These are phyloP conservation scores for Coemansia nantahalensis DNA, from an alignment of 192 early-diverging fungal genomes.

Conservation along the genomic window DNA sequence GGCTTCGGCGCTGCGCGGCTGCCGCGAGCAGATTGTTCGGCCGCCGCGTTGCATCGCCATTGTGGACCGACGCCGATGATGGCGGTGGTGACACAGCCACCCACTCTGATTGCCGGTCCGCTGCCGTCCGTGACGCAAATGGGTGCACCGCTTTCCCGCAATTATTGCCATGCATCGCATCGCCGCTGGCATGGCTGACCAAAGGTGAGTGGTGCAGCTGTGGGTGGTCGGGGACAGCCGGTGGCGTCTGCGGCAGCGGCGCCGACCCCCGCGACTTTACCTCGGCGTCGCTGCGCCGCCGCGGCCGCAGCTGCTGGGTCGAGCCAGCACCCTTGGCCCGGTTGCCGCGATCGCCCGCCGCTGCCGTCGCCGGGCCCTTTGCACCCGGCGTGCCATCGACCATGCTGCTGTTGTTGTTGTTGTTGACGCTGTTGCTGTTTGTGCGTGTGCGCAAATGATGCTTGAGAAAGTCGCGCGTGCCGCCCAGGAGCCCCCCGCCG, in stretches of 20 bases:
- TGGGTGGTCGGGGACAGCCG: constrained; percentile 18
- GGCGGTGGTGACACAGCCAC: constrained; percentile 15
- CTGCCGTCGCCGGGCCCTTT: no score
- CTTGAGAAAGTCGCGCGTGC: constrained; percentile 44
- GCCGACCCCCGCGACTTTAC: constrained; percentile 32
- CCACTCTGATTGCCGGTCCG: constrained; percentile 9
- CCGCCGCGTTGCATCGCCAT: constrained; percentile 4
- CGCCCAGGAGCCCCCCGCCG: no score
- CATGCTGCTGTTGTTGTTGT: not conserved
- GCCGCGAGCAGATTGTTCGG: not conserved
- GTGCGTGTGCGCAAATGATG: constrained; percentile 40
- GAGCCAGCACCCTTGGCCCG: not conserved
- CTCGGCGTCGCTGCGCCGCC: constrained; percentile 43
- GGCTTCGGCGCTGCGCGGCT: constrained; percentile 26
- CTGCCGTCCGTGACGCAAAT: constrained; percentile 10
- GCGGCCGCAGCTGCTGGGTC: constrained; percentile 9
- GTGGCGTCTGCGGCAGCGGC: constrained; percentile 8
- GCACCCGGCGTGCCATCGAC: no score
- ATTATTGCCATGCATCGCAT: no score
- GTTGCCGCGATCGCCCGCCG: not conserved
- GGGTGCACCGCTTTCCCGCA: no score
- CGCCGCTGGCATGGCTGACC: no score
- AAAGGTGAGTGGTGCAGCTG: constrained; percentile 1
- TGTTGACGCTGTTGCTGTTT: constrained; percentile 30
- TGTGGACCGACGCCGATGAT: constrained; percentile 15